Conservation (phyloP, 192 early-diverging fungal species). For the Entrophospora sp. region DNA sequence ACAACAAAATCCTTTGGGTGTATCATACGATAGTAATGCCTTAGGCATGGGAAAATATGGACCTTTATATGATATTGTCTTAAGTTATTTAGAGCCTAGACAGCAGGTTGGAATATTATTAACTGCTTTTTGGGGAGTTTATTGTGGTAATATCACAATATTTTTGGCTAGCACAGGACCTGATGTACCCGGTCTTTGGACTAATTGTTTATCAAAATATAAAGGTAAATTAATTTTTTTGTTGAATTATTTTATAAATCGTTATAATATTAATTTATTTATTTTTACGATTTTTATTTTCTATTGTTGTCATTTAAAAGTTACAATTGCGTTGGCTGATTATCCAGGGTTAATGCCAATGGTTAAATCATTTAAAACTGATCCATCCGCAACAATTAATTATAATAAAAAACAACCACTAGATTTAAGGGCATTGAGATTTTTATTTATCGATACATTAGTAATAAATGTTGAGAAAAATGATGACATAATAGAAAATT, state of each 20-base stretch:
- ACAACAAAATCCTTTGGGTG: background rate
- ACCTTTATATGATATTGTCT: slow-evolving; percentile 42
- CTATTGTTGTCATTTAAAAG: slow-evolving; percentile 18
- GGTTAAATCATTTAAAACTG: slow-evolving; percentile 43
- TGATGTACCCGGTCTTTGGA: slow-evolving; percentile 60
- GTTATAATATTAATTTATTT: background rate
- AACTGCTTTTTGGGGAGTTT: slow-evolving; percentile 58
- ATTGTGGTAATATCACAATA: slow-evolving; percentile 59
- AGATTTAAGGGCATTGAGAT: slow-evolving; percentile 49
- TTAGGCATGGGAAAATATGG: slow-evolving; percentile 2
- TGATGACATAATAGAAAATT: slow-evolving; percentile 35
- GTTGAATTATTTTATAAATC: background rate
- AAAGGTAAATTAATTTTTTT: slow-evolving; percentile 32
- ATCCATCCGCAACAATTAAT: slow-evolving; percentile 38
- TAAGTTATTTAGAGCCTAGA: slow-evolving; percentile 68
- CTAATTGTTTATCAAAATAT: slow-evolving; percentile 59
- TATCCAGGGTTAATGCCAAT: slow-evolving; percentile 57
- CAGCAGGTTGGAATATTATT: slow-evolving; percentile 72
- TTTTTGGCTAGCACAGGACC: slow-evolving; percentile 53
- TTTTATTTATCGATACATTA: slow-evolving; percentile 57
- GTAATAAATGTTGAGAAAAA: slow-evolving; percentile 52
- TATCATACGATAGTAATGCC: slow-evolving; percentile 20
- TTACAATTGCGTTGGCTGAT: slow-evolving; percentile 61
- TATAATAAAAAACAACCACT: slow-evolving; percentile 47
- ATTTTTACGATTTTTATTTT: slow-evolving; percentile 10